These are phyloP conservation scores for Xylaria sp. DNA, from an alignment of 2,329 filamentous ascomycete species.

Conservation along the genomic window DNA sequence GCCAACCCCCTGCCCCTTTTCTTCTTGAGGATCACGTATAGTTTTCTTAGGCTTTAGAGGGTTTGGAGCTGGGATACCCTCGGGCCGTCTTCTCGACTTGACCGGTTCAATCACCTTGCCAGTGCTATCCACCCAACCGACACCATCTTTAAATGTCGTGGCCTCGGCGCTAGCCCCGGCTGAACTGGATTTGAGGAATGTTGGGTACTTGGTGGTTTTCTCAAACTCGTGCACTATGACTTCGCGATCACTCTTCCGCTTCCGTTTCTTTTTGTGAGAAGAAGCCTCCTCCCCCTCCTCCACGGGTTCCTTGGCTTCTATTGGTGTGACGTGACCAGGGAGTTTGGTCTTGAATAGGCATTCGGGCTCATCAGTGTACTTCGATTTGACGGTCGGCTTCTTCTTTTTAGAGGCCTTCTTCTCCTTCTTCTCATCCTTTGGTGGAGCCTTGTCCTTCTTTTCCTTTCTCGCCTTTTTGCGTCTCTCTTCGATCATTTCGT, in stretches of 20 bases:
- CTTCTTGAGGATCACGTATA: conserved; percentile 31
- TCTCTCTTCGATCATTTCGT: conserved; percentile 60
- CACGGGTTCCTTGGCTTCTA: conserved; percentile 56
- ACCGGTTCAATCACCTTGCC: conserved; percentile 78
- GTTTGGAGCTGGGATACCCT: conserved; percentile 44
- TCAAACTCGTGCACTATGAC: conserved; percentile 89
- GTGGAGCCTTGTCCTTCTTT: conserved; percentile 52
- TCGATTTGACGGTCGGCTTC: conserved; percentile 72
- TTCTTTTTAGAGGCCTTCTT: conserved; percentile 65
- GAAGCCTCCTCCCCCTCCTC: conserved; percentile 53
- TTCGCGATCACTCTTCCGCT: conserved; percentile 67
- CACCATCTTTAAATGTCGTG: conserved; percentile 81
- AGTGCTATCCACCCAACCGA: conserved; percentile 86
- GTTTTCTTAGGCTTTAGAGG: conserved; percentile 31
- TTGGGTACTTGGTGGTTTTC: conserved; percentile 83
- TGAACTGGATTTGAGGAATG: conserved; percentile 75
- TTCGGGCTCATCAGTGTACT: conserved; percentile 83
- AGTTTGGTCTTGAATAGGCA: conserved; percentile 86
- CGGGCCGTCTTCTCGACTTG: conserved; percentile 52
- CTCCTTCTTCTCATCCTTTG: conserved; percentile 56
- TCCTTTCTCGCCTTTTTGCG: conserved; percentile 59
- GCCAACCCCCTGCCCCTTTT: conserved; percentile 20
- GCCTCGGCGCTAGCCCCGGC: conserved; percentile 57
- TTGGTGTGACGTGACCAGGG: conserved; percentile 60
- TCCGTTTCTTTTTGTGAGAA: conserved; percentile 68